A percentile compares a stretch with the other conserved stretches of the same genome.
phyloP scores from a whole-genome alignment of 257 asterid species.

The Nemophila menziesii region DNA sequence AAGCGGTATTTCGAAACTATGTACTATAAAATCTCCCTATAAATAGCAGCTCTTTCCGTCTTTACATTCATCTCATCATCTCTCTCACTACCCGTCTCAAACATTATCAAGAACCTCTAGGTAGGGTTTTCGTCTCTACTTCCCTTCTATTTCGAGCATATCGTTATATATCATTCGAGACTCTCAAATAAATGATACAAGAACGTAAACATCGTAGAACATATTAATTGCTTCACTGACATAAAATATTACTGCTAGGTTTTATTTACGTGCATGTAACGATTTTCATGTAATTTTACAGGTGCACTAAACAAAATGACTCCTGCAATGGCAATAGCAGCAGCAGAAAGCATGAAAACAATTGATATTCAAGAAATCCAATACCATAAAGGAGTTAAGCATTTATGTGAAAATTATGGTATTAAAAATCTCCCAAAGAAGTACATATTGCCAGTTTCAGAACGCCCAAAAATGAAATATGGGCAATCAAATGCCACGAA shows the following conservation, averaged over 20 bases:
- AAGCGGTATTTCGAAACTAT: slow-evolving; percentile 25
- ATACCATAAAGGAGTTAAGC: slow-evolving; percentile 63
- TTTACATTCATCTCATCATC: slow-evolving; percentile 21
- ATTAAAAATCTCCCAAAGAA: slow-evolving; percentile 49
- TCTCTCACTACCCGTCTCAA: slow-evolving; percentile 4
- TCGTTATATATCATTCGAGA: neutral
- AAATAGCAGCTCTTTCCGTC: slow-evolving; percentile 15
- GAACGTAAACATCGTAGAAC: neutral
- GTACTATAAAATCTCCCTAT: slow-evolving; percentile 20
- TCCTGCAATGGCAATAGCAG: slow-evolving; percentile 33
- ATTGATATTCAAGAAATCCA: slow-evolving; percentile 17
- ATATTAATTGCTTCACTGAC: neutral
- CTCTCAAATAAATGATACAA: neutral
- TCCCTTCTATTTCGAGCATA: too few relatives aligned
- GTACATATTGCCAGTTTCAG: slow-evolving; percentile 54
- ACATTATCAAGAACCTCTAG: neutral
- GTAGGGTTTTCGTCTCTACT: neutral
- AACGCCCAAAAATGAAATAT: slow-evolving; percentile 37
- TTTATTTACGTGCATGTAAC: slow-evolving; percentile 4
- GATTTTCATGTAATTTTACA: neutral
- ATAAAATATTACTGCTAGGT: neutral
- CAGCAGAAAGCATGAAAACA: slow-evolving; percentile 9
- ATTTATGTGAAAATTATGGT: slow-evolving; percentile 60
- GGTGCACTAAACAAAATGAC: slow-evolving; percentile 22
- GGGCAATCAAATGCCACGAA: slow-evolving; percentile 1